A percentile compares a stretch with the other conserved stretches of the same genome.
These are phyloP conservation scores for Aaosphaeria pasadenensis DNA, from an alignment of 2,329 filamentous ascomycete species.

Conservation along the genomic window DNA sequence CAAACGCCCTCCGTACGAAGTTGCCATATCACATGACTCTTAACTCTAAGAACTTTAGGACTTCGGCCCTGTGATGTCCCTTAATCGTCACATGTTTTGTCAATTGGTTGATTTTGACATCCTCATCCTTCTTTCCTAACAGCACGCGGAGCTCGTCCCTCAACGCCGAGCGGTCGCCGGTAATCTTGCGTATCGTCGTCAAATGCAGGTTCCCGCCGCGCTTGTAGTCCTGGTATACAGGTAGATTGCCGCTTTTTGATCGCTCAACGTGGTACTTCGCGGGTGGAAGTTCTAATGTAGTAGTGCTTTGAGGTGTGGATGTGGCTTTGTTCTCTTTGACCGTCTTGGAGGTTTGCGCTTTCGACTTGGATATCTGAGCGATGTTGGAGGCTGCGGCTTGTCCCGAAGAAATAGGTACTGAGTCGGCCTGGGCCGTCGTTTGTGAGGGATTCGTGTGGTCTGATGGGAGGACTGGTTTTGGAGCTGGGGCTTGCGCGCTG, in stretches of 20 bases:
- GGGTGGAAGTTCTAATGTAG: conserved; percentile 9
- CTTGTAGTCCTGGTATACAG: conserved; percentile 73
- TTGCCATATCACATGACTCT: no score
- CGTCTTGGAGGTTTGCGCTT: background rate
- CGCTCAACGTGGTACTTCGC: conserved; percentile 68
- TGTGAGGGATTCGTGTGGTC: conserved; percentile 7
- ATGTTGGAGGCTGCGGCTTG: background rate
- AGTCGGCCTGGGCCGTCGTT: background rate
- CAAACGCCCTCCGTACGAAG: no score
- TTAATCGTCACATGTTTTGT: conserved; percentile 64
- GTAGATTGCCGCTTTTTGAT: conserved; percentile 67
- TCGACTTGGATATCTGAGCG: background rate
- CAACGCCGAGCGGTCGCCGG: conserved; percentile 67
- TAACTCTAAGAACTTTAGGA: background rate
- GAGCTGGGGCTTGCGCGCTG: conserved; percentile 22
- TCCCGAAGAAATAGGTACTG: background rate
- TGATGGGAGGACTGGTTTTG: conserved; percentile 21
- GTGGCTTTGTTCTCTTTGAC: background rate
- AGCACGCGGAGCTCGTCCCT: conserved; percentile 60
- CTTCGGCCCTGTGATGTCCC: conserved; percentile 2
- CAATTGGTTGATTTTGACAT: conserved; percentile 57
- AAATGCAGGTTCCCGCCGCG: conserved; percentile 72
- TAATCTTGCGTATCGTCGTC: conserved; percentile 74
- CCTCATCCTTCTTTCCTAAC: conserved; percentile 55
- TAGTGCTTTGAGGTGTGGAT: background rate